These are phyloP conservation scores for Rhodosporidiobolus odoratus DNA, from an alignment of 768 basidiomycete genomes.

Conservation along the genomic window DNA sequence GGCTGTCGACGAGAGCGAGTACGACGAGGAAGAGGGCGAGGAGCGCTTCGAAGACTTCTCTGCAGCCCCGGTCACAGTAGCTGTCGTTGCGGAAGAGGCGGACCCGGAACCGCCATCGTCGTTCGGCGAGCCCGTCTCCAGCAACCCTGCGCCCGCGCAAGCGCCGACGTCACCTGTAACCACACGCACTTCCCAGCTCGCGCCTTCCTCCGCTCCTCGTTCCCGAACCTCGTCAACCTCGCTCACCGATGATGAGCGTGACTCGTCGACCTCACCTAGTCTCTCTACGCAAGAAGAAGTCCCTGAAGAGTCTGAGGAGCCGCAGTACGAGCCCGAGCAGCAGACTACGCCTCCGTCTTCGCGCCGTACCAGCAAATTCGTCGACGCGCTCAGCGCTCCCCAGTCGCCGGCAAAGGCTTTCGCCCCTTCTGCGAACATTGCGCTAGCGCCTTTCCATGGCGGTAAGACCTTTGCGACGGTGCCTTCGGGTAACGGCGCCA, in stretches of 20 bases:
- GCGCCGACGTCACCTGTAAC: neutral
- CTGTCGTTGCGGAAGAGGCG: too few relatives aligned
- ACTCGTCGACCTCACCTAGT: neutral
- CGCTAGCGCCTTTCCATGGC: too few relatives aligned
- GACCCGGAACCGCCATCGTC: too few relatives aligned
- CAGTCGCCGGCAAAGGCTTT: neutral
- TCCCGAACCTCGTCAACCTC: slow-evolving; percentile 22
- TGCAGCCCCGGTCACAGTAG: too few relatives aligned
- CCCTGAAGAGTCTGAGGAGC: slow-evolving; percentile 1
- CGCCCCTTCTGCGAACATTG: too few relatives aligned
- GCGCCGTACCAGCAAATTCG: slow-evolving; percentile 1
- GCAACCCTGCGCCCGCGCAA: neutral
- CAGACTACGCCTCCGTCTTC: neutral
- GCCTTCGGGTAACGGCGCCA: too few relatives aligned
- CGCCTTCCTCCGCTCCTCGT: neutral
- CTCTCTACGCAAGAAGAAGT: neutral
- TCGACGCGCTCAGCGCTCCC: slow-evolving; percentile 28
- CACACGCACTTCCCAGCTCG: neutral
- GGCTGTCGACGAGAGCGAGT: slow-evolving; percentile 16
- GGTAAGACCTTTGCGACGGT: too few relatives aligned
- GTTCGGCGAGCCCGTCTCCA: neutral
- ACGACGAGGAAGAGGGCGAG: slow-evolving; percentile 2
- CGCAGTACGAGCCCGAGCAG: neutral
- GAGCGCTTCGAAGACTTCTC: neutral
- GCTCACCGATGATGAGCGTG: slow-evolving; percentile 4